A percentile compares a stretch with the other conserved stretches of the same genome.
Conservation (phyloP, 441 rosid genomes). For the Euphorbia schlechtendalii region DNA sequence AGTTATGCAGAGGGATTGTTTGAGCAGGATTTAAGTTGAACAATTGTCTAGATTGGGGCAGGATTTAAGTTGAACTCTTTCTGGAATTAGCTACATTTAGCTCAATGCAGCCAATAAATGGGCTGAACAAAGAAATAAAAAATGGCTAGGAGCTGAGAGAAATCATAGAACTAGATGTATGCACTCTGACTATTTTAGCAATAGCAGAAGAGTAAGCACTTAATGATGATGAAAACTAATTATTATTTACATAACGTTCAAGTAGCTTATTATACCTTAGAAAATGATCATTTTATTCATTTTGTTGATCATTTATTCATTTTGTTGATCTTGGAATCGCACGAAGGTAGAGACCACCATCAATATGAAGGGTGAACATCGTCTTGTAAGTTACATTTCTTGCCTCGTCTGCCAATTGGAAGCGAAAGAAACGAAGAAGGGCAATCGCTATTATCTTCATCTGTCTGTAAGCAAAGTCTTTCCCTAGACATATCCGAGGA, state of each 20-base stretch:
- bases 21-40: too few species aligned
- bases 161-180: too few species aligned
- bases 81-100: too few species aligned
- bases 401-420: constrained; percentile 46
- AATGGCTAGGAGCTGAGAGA: too few species aligned
- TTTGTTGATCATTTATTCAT: not conserved
- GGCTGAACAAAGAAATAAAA: too few species aligned
- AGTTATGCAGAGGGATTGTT: not conserved
- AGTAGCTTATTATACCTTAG: not conserved
- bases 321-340: constrained; percentile 32
- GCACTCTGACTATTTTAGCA: too few species aligned
- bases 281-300: not conserved
- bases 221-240: too few species aligned
- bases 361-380: constrained; percentile 63
- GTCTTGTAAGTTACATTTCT: constrained; percentile 37
- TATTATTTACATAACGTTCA: too few species aligned
- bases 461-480: constrained; percentile 47
- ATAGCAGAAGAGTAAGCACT: too few species aligned
- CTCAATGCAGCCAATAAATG: too few species aligned
- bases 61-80: too few species aligned
- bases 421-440: constrained; percentile 51
- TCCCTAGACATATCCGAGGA: constrained; percentile 46
- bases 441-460: constrained; percentile 66
- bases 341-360: constrained; percentile 43
- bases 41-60: too few species aligned